Conservation (phyloP, 805 yeast species). For the Lipomyces sp. region DNA sequence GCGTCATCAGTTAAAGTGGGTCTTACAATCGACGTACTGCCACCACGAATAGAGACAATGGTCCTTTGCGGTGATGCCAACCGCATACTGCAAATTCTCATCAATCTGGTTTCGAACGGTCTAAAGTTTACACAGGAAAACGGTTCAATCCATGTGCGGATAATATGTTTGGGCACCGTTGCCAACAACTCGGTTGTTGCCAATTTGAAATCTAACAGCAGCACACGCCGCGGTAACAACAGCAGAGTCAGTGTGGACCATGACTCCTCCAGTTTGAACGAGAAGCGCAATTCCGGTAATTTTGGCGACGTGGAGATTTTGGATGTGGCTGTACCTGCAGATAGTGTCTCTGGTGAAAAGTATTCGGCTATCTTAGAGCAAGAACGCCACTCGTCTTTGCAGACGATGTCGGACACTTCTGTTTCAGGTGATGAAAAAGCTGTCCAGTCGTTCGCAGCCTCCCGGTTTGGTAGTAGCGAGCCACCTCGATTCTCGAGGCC, state of each 20-base stretch:
- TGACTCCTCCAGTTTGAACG: neutral
- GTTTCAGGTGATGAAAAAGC: neutral
- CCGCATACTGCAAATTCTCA: constrained; percentile 85
- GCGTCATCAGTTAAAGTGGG: constrained; percentile 78
- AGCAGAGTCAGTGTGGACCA: neutral
- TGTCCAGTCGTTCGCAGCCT: neutral
- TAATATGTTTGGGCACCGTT: constrained; percentile 59
- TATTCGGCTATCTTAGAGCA: neutral
- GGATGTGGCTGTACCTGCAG: neutral
- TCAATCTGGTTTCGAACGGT: constrained; percentile 90
- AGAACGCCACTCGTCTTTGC: neutral
- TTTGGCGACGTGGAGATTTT: neutral
- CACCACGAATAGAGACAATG: constrained; percentile 57
- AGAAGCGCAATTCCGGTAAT: neutral
- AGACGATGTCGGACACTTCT: neutral
- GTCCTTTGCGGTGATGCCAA: constrained; percentile 86
- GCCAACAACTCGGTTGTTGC: neutral
- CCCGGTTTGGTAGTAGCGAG: neutral
- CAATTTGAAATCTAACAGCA: neutral
- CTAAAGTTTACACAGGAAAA: constrained; percentile 85
- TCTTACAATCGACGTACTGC: constrained; percentile 64
- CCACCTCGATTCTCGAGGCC: constrained; percentile 4
- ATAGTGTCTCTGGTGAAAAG: neutral
- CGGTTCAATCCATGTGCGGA: constrained; percentile 43
- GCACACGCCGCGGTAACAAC: neutral